Evolutionary conservation across 768 basidiomycete species (phyloP), one percentile per base, ranked within the genome.

Genomic region (Podaxis carcinomalis): DNA sequence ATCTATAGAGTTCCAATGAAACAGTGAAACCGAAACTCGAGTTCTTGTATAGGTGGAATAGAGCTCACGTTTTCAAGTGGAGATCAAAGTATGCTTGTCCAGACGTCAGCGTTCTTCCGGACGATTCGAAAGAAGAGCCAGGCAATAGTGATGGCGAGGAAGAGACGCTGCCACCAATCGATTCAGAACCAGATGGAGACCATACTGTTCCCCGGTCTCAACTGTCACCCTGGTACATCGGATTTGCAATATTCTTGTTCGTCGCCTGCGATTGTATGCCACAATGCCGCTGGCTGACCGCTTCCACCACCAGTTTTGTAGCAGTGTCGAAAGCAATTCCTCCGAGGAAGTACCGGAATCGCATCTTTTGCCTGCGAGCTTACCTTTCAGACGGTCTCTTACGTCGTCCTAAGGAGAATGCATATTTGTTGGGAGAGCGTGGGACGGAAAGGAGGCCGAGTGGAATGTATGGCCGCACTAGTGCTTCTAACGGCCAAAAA

Each of bases 1-100:
- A 23, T 21, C 6, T 16, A 1, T 37, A 60, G 42, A 27, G 28
- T 25, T 63, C 61, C 56, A 62, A n/a, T 50, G 61, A 55, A n/a
- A 4, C 21, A n/a, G 66, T 67, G 14, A 51, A 57, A n/a, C n/a
- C 59, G 23, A 47, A 50, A 27, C 44, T 61, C 19, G 53, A 61
- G 5, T 68, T 64, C 57, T 54, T 63, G 4, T 71, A 67, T 63
- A 61, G 59, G 13, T 71, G 66, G 57, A 73, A 71, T 40, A 68
- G 70, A 9, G 69, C 68, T 2, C 69, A 72, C 32, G 63, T 67
- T 0, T 72, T 70, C 58, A 66, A 64, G 7, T 71, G 72, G 73
- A 64, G 21, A 16, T 65, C 70, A 3, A 67, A 51, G 27, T 47
- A 71, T 25, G 70, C 67, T 6, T 72, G 71, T 53, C 68, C 69